Base-by-base conservation (phyloP, 106 monocot genomes). In the Allium fistulosum region DNA sequence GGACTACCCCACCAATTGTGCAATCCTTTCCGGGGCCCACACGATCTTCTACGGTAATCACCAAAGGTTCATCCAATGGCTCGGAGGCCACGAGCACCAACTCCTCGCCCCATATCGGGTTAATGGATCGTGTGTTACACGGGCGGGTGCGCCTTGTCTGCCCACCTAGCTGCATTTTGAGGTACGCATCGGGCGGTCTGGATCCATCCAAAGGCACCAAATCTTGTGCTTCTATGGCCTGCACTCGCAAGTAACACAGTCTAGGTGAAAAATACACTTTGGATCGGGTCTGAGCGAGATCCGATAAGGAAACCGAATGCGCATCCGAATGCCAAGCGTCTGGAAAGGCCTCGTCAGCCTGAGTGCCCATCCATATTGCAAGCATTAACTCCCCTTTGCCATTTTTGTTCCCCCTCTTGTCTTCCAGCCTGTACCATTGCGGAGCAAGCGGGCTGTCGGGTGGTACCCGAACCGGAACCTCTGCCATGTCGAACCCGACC, bases 211-310 rank as follows among this genome's bases (percentile, higher is more conserved):
- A 46, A 6, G 83, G 86, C 17, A 84, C 64, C 56, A 92, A 75
- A 49, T 96, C 96, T 76, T 92, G 96, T 1, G 96, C 92, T 63
- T 87, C 88, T 48, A 96, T 81, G 12, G 84, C 88, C 1, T 71
- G 67, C 45, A 96, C 80, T 9, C 92, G 79, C 18, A 96, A 78
- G 75, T 96, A 96, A 26, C 78, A 78, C 60, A 96, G 81, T 69
- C 81, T 92, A 8, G 96, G 96, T 1, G 96, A 96, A 77, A 92
- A 96, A 78, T 92, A 96, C 53, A 96, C 96, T 69, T 96, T 92
- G 51, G 92, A 82, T 14, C 88, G 83, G 11, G 92, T 92, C 26
- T 81, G 63, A 7, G 59, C 62, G 6, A 92, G 78, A 16, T 71
- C 80, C 9, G 75, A 77, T 0, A 72, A 14, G 0, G 71, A 69